phyloP scores from a whole-genome alignment of 805 yeast genomes.

The Ogataea paraovalis region DNA sequence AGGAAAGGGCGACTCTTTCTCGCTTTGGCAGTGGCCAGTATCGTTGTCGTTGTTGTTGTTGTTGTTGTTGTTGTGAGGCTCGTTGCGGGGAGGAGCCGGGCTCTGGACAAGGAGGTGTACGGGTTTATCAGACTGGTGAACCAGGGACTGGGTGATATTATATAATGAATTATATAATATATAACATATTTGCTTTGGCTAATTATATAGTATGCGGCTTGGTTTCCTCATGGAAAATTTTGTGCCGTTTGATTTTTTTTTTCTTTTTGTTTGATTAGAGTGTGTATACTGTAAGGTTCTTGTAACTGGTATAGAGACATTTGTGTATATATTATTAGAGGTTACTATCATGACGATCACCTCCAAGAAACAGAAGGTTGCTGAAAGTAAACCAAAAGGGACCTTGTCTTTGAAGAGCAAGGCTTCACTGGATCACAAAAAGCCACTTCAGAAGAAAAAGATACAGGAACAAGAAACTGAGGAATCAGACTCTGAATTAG shows the following conservation, averaged over 20 bases:
- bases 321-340: no score
- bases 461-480: not conserved
- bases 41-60: not conserved
- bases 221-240: not conserved
- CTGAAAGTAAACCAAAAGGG: not conserved
- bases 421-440: not conserved
- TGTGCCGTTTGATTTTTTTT: not conserved
- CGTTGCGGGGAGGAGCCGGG: not conserved
- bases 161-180: not conserved
- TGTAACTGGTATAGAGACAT: no score
- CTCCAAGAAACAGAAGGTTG: constrained; percentile 1
- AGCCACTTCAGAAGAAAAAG: not conserved
- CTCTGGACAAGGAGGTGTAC: not conserved
- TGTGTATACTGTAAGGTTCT: not conserved
- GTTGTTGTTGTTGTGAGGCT: not conserved
- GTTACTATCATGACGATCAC: not conserved
- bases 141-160: not conserved
- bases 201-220: not conserved
- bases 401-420: not conserved
- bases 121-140: not conserved
- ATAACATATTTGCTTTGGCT: not conserved
- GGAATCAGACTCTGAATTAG: constrained; percentile 4
- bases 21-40: no score
- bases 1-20: no score
- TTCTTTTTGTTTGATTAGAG: not conserved